Conservation (phyloP, 129 eudicot genomes). For the Chrysanthemum lavandulifolium region DNA sequence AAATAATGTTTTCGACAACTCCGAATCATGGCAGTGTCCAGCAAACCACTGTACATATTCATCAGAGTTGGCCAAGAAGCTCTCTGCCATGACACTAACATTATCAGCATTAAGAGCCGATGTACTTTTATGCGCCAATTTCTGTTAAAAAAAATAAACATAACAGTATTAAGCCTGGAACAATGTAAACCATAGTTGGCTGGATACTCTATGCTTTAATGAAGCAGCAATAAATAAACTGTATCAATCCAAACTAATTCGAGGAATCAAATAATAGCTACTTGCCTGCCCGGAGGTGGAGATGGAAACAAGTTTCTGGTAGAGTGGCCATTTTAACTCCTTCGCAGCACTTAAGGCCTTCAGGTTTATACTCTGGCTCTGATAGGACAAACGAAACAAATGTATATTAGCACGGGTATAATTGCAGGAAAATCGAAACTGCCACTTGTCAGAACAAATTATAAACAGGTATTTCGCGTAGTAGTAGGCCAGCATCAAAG, state of each 20-base stretch:
- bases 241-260: slow-evolving; percentile 4
- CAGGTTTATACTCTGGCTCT: slow-evolving; percentile 61
- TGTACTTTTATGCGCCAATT: slow-evolving; percentile 31
- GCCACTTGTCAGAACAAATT: slow-evolving; percentile 8
- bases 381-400: slow-evolving; percentile 20
- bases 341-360: slow-evolving; percentile 64
- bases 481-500: no score
- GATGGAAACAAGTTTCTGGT: slow-evolving; percentile 38
- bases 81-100: slow-evolving; percentile 53
- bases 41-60: slow-evolving; percentile 68
- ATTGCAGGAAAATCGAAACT: not conserved
- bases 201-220: not conserved
- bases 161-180: not conserved
- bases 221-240: not conserved
- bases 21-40: slow-evolving; percentile 46
- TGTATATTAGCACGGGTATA: slow-evolving; percentile 20
- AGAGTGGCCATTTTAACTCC: slow-evolving; percentile 69
- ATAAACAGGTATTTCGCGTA: not conserved
- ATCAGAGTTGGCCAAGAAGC: slow-evolving; percentile 44
- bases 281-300: slow-evolving; percentile 53
- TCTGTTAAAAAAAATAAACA: slow-evolving; percentile 42
- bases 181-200: slow-evolving; percentile 6
- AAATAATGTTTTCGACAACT: slow-evolving; percentile 64
- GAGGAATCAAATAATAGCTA: not conserved
- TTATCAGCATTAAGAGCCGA: slow-evolving; percentile 57